Evolutionary conservation across 148 eudicot genomes (phyloP).

Genomic region (Selenicereus undatus): DNA sequence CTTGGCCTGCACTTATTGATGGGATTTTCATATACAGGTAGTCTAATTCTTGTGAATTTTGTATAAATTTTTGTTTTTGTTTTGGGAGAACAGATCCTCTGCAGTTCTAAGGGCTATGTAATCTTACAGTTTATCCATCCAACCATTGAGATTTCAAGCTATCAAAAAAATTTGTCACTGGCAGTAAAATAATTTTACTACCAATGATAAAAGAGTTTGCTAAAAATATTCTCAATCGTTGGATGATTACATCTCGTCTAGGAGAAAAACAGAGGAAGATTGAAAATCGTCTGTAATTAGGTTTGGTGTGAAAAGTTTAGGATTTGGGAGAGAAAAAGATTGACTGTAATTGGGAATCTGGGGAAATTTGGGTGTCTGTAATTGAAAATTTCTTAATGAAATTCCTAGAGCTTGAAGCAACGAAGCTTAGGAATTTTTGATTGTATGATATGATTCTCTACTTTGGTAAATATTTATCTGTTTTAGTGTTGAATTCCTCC

Average conservation of each 20-base stretch:
- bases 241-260: background rate
- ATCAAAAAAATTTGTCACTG: no score
- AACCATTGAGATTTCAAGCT: background rate
- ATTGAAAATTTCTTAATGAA: background rate
- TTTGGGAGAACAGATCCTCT: background rate
- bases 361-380: background rate
- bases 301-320: background rate
- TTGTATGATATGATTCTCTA: background rate
- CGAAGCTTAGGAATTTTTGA: background rate
- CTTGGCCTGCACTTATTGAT: conserved; percentile 42
- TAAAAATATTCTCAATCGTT: no score
- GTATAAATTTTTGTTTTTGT: background rate
- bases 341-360: background rate
- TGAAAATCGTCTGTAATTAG: background rate
- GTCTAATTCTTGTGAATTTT: background rate
- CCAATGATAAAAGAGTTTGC: no score
- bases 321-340: background rate
- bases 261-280: background rate
- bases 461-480: background rate
- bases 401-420: background rate
- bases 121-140: background rate
- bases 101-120: background rate
- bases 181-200: no score
- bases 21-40: background rate
- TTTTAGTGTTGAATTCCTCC: background rate